Evolutionary conservation across 1,284 basidiomycete genomes (phyloP).

Genomic region (Caloboletus inedulis): DNA sequence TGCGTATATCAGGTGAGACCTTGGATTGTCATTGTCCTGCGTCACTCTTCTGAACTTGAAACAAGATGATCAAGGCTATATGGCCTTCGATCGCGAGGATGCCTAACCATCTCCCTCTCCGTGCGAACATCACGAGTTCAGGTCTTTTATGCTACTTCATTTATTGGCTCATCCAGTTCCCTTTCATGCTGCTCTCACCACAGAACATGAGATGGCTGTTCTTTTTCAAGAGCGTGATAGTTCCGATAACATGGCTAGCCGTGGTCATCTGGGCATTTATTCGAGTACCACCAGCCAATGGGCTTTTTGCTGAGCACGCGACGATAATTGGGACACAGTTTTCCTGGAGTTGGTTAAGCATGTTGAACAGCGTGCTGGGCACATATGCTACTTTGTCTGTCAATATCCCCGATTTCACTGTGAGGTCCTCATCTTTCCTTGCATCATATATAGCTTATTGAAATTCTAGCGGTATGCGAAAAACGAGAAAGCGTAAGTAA

Average conservation of each 20-base stretch:
- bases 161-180: constrained; percentile 63
- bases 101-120: constrained; percentile 51
- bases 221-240: constrained; percentile 56
- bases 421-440: too few relatives aligned
- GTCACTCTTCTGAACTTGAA: too few relatives aligned
- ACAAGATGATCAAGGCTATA: constrained; percentile 63
- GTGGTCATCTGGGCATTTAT: constrained; percentile 63
- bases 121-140: constrained; percentile 54
- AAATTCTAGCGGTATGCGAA: too few relatives aligned
- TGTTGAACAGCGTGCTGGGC: constrained; percentile 54
- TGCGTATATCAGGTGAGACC: constrained; percentile 34
- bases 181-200: constrained; percentile 62
- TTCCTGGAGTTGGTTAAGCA: constrained; percentile 55
- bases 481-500: constrained; percentile 33
- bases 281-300: constrained; percentile 46
- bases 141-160: constrained; percentile 63
- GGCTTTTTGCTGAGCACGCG: constrained; percentile 43
- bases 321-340: constrained; percentile 31
- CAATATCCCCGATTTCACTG: constrained; percentile 60
- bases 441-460: too few relatives aligned
- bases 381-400: constrained; percentile 51
- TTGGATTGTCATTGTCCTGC: too few relatives aligned
- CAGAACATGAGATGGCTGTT: constrained; percentile 62
- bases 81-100: constrained; percentile 60
- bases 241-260: constrained; percentile 55